phyloP scores from a whole-genome alignment of 768 basidiomycete genomes.

The Pleurotus tuoliensis region DNA sequence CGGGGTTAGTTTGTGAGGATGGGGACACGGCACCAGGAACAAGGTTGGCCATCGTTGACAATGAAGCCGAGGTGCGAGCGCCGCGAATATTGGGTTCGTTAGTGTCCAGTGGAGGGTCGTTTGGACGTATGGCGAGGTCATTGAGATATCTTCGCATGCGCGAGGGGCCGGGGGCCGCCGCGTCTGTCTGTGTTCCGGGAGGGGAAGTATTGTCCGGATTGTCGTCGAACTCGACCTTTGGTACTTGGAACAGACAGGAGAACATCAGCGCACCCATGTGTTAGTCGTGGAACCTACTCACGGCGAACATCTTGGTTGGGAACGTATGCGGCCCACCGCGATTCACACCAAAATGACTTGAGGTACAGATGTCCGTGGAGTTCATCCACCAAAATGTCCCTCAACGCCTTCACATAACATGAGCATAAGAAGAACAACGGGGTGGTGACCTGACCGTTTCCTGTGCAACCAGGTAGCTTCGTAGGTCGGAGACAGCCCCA shows the following conservation, averaged over 20 bases:
- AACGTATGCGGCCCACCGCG: conserved; percentile 82
- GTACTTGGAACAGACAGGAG: conserved; percentile 39
- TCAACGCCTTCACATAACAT: conserved; percentile 57
- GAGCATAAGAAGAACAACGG: neutral
- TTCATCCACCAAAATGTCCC: conserved; percentile 93
- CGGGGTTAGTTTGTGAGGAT: conserved; percentile 56
- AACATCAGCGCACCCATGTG: neutral
- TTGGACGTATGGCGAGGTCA: conserved; percentile 64
- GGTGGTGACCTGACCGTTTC: conserved; percentile 60
- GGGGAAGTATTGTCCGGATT: conserved; percentile 27
- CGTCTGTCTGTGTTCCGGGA: conserved; percentile 32
- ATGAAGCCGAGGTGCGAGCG: conserved; percentile 16
- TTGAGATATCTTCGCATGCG: conserved; percentile 62
- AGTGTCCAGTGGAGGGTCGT: conserved; percentile 72
- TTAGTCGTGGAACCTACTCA: conserved; percentile 34
- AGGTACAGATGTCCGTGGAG: conserved; percentile 96
- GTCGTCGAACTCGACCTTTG: conserved; percentile 61
- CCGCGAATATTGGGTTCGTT: conserved; percentile 36
- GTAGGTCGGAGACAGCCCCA: conserved; percentile 87
- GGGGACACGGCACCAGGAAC: neutral
- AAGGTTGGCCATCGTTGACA: conserved; percentile 11
- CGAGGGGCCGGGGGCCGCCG: conserved; percentile 34
- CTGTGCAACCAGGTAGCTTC: conserved; percentile 80
- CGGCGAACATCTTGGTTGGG: conserved; percentile 68
- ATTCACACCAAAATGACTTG: conserved; percentile 94